Conservation (phyloP, 257 asterid species). For the Asclepias syriaca region DNA sequence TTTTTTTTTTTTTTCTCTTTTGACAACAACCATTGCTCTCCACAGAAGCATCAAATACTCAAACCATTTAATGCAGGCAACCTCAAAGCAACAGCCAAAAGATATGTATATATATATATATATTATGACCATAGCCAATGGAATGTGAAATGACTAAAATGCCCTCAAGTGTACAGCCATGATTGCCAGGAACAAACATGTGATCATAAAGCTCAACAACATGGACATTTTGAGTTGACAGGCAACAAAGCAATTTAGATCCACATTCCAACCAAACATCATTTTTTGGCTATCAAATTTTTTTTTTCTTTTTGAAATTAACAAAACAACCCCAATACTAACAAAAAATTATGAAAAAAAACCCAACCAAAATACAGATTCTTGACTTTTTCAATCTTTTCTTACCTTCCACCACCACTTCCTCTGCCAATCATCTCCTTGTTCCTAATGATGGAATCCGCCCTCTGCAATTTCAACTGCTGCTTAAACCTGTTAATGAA, state of each 20-base stretch:
- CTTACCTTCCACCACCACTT: conserved; percentile 25
- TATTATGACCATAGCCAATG: background rate
- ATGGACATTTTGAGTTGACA: conserved; percentile 1
- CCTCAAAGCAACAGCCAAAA: background rate
- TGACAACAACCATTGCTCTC: background rate
- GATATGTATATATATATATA: too few species aligned
- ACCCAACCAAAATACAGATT: background rate
- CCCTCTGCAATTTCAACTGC: conserved; percentile 77
- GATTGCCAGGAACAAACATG: conserved; percentile 21
- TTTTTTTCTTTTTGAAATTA: background rate
- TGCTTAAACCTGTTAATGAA: conserved; percentile 78
- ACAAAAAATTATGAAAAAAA: conserved; percentile 28
- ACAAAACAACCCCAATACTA: conserved; percentile 23
- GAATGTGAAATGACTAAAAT: conserved; percentile 26
- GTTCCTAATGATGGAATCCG: conserved; percentile 69
- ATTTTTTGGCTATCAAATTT: too few species aligned
- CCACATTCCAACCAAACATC: conserved; percentile 16
- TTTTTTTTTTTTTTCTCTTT: background rate
- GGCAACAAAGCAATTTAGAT: conserved; percentile 16
- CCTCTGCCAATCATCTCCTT: conserved; percentile 68
- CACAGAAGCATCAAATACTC: background rate
- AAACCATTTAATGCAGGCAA: background rate
- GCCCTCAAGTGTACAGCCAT: conserved; percentile 28
- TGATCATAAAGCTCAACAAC: conserved; percentile 18
- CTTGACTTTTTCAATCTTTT: background rate